Base-by-base conservation (phyloP, 495 filamentous ascomycete species). In the Aspergillus kassunensis region DNA sequence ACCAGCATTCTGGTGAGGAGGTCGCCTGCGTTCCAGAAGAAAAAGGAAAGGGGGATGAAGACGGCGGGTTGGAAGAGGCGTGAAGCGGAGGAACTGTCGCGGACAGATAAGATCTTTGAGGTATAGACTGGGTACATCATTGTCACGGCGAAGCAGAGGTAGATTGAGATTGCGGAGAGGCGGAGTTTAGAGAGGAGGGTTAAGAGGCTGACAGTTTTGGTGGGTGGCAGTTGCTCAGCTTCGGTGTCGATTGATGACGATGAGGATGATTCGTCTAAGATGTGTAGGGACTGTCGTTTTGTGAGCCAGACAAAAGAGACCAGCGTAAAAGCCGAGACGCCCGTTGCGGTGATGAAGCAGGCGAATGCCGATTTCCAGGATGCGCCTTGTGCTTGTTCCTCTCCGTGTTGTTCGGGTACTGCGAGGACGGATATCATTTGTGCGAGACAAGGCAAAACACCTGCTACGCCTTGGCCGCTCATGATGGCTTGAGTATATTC, bases 121-220 rank as follows among this genome's bases (percentile, higher is more conserved):
- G 93, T 97, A 70, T 90, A 96, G 35, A 97, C 88, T 0, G 93
- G 93, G 68, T 91, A 97, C 55, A 90, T 80, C 95, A 98, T 97
- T 29, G 92, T 90, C 21, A 95, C 69, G 34, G 73, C 67, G 63
- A 96, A 97, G 62, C 82, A 88, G 43, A 89, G 55, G 64, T 88
- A 89, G 19, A 96, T 83, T 0, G 88, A 75, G 27, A 74, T 66
- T 1, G 88, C 76, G 11, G 88, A 68, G 76, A 83, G 91, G 58
- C 76, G 79, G 23, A 97, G 75, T 59, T 95, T 95, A 34, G 70
- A 65, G 63, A 90, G 81, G 12, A 96, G 77, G 0, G 68, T 75
- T 59, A 72, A 69, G 51, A 96, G 77, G 52, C 82, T 73, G 21
- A 96, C 79, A 7, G 75, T 70, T 54, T 82, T 86, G 24, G 19